phyloP scores from a whole-genome alignment of 108 stramenopile genomes.

The Cyclotella baltica region DNA sequence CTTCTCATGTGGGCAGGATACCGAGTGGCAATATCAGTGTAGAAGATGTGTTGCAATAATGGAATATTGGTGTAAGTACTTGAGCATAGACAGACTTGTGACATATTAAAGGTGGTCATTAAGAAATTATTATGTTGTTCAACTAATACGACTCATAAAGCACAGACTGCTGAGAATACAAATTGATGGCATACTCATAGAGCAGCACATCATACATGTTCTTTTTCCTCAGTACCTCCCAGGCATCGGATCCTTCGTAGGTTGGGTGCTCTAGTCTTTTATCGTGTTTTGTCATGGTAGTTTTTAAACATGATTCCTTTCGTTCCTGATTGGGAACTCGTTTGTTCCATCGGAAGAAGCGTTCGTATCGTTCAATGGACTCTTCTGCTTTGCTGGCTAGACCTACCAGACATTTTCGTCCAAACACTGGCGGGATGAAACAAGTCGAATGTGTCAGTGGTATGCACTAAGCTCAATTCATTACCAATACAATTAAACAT shows the following conservation, averaged over 20 bases:
- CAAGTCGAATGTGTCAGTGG: not conserved
- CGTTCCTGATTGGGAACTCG: slow-evolving; percentile 2
- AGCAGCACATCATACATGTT: slow-evolving; percentile 50
- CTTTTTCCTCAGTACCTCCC: slow-evolving; percentile 46
- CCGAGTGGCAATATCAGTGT: slow-evolving; percentile 22
- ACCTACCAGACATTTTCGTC: slow-evolving; percentile 63
- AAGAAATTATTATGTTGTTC: not conserved
- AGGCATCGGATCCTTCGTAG: slow-evolving; percentile 36
- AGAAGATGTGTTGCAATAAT: slow-evolving; percentile 5
- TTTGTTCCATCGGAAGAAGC: slow-evolving; percentile 53
- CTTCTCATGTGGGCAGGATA: slow-evolving; percentile 56
- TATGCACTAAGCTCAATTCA: not conserved
- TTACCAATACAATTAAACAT: not conserved
- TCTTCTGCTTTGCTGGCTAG: slow-evolving; percentile 52
- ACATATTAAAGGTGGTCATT: not conserved
- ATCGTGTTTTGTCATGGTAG: slow-evolving; percentile 23
- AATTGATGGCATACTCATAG: slow-evolving; percentile 45
- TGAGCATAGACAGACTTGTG: too few species aligned
- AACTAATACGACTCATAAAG: slow-evolving; percentile 29
- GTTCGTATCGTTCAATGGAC: slow-evolving; percentile 45
- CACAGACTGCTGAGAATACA: slow-evolving; percentile 42
- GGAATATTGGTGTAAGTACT: not conserved
- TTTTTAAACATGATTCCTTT: slow-evolving; percentile 28
- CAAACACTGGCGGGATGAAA: slow-evolving; percentile 28
- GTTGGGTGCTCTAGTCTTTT: slow-evolving; percentile 40